Evolutionary conservation across 768 basidiomycete species (phyloP).

Genomic region (Termitomyces sp.): DNA sequence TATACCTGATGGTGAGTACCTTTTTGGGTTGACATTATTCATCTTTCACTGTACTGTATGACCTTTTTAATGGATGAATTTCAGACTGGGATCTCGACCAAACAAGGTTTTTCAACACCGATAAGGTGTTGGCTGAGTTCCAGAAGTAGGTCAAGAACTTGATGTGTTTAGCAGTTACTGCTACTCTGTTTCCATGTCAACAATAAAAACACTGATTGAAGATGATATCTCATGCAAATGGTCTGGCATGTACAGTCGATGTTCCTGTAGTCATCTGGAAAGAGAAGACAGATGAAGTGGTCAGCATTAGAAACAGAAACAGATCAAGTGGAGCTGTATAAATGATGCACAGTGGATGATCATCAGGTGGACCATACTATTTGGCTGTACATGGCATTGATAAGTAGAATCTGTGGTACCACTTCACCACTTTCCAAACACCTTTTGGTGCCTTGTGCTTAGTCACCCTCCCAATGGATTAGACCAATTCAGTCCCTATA

Average conservation of each 20-base stretch:
- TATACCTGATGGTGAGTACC: slow-evolving; percentile 38
- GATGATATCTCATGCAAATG: background rate
- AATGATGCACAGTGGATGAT: no score
- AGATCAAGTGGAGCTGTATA: no score
- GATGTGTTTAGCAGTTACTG: background rate
- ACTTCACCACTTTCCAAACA: no score
- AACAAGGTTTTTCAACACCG: slow-evolving; percentile 38
- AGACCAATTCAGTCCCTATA: no score
- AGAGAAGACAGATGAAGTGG: background rate
- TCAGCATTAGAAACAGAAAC: no score
- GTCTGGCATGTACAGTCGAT: background rate
- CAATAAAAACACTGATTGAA: background rate
- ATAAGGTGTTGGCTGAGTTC: slow-evolving; percentile 36
- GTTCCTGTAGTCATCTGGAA: background rate
- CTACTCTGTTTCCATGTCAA: background rate
- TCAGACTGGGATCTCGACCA: slow-evolving; percentile 19
- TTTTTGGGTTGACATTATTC: slow-evolving; percentile 23
- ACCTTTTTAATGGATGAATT: background rate
- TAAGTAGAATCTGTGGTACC: no score
- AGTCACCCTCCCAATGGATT: no score
- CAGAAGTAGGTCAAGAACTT: slow-evolving; percentile 30
- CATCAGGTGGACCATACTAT: no score
- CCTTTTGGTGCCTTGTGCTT: no score
- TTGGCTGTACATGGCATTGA: no score
- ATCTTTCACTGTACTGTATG: background rate